Conservation (phyloP, 805 yeast genomes). For the Kluyveromyces dobzhanskii region DNA sequence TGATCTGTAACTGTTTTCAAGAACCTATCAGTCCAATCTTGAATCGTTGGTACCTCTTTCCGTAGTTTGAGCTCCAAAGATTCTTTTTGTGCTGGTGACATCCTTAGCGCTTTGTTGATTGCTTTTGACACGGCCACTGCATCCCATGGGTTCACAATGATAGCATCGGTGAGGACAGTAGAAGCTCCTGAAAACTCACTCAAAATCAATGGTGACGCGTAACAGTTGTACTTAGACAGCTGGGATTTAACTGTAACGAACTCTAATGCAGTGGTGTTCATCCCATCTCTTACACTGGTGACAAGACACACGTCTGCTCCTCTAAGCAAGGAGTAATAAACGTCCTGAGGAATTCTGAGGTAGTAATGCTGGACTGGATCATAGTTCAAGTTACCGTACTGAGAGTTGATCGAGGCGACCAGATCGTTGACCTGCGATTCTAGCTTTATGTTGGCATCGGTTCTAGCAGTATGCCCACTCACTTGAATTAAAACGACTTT, state of each 20-base stretch:
- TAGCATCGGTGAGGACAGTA: constrained; percentile 59
- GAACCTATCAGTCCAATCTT: constrained; percentile 68
- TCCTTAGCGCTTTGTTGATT: constrained; percentile 57
- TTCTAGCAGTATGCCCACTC: constrained; percentile 51
- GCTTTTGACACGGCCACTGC: constrained; percentile 85
- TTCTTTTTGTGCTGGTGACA: constrained; percentile 41
- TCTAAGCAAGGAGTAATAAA: constrained; percentile 78
- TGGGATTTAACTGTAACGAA: constrained; percentile 80
- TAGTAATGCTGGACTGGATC: constrained; percentile 92
- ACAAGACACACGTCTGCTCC: constrained; percentile 87
- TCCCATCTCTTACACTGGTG: constrained; percentile 90
- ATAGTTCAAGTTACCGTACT: constrained; percentile 71
- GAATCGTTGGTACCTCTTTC: constrained; percentile 64
- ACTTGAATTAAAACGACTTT: constrained; percentile 88
- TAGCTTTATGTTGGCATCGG: constrained; percentile 43
- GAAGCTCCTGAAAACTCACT: constrained; percentile 93
- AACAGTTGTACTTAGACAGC: constrained; percentile 18
- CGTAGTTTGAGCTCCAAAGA: constrained; percentile 47
- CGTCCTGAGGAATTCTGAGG: constrained; percentile 79
- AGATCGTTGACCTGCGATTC: constrained; percentile 81
- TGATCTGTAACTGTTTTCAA: constrained; percentile 37
- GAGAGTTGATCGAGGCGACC: constrained; percentile 73
- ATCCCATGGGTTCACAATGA: constrained; percentile 95
- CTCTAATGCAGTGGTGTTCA: constrained; percentile 92
- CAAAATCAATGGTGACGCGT: constrained; percentile 64